phyloP scores from a whole-genome alignment of 2,329 filamentous ascomycete species.

The Scolecobasidium constrictum region DNA sequence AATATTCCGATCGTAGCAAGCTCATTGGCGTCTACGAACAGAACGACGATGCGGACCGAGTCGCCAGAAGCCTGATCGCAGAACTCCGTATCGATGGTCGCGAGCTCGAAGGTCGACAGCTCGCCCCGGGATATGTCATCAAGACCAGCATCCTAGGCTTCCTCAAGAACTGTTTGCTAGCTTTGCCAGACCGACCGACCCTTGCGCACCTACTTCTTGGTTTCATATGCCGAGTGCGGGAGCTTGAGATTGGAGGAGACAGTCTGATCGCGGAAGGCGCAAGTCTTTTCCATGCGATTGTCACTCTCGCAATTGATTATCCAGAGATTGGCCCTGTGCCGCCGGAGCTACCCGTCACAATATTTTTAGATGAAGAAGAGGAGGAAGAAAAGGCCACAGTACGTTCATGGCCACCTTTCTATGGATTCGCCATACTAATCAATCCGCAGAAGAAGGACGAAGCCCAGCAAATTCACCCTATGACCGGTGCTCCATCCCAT shows the following conservation, averaged over 20 bases:
- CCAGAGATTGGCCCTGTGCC: conserved; percentile 45
- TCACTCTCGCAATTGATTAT: conserved; percentile 59
- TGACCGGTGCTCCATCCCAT: conserved; percentile 15
- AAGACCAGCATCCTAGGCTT: conserved; percentile 82
- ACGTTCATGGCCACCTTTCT: too few species aligned
- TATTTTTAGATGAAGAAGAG: too few species aligned
- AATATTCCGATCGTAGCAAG: conserved; percentile 62
- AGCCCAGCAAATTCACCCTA: neutral
- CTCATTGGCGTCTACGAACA: conserved; percentile 81
- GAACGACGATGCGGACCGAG: conserved; percentile 68
- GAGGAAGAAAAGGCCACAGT: too few species aligned
- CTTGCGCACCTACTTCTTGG: conserved; percentile 87
- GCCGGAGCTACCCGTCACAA: too few species aligned
- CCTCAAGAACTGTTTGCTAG: conserved; percentile 66
- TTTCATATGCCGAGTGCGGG: conserved; percentile 61
- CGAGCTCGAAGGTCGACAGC: conserved; percentile 60
- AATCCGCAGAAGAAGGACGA: neutral
- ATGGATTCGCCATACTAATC: too few species aligned
- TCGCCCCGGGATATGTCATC: conserved; percentile 64
- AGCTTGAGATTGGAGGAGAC: conserved; percentile 55
- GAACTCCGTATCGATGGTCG: conserved; percentile 55
- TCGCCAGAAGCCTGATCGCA: conserved; percentile 60
- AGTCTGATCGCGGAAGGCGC: conserved; percentile 60
- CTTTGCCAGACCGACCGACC: conserved; percentile 66
- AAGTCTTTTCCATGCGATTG: conserved; percentile 75